A percentile compares a stretch with the other conserved stretches of the same genome.
Conservation (phyloP, 1,284 basidiomycete genomes). For the Boletus hoseneyae region DNA sequence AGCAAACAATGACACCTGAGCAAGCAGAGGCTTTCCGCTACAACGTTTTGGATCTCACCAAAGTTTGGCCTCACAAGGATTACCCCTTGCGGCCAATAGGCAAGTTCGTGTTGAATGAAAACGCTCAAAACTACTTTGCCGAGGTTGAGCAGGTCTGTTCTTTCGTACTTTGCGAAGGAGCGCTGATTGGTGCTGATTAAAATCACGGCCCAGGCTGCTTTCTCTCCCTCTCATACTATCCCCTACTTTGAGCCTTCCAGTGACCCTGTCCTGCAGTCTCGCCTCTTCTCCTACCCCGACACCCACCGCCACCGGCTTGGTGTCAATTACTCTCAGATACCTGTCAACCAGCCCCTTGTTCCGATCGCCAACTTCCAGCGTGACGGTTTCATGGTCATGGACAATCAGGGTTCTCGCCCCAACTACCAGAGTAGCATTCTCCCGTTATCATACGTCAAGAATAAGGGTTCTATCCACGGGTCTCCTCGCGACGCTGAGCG, state of each 20-base stretch:
- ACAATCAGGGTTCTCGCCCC: slow-evolving; percentile 79
- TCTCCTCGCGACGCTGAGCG: slow-evolving; percentile 36
- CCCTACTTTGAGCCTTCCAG: slow-evolving; percentile 86
- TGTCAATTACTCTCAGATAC: slow-evolving; percentile 84
- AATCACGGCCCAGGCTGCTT: slow-evolving; percentile 56
- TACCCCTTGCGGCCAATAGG: slow-evolving; percentile 87
- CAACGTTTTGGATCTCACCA: slow-evolving; percentile 89
- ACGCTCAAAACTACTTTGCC: slow-evolving; percentile 82
- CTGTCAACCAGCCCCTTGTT: slow-evolving; percentile 78
- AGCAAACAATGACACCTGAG: slow-evolving; percentile 88
- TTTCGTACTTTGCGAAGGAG: background rate
- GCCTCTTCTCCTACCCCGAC: slow-evolving; percentile 94
- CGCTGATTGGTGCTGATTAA: slow-evolving; percentile 15
- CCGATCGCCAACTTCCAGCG: slow-evolving; percentile 87
- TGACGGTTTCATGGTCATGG: slow-evolving; percentile 64
- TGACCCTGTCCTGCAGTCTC: slow-evolving; percentile 90
- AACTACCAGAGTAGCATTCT: slow-evolving; percentile 81
- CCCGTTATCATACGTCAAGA: slow-evolving; percentile 51
- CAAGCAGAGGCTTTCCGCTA: slow-evolving; percentile 91
- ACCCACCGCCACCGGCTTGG: slow-evolving; percentile 89
- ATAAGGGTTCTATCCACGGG: slow-evolving; percentile 40
- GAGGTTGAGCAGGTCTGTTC: slow-evolving; percentile 76
- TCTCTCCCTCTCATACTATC: slow-evolving; percentile 82
- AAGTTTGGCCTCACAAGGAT: slow-evolving; percentile 82
- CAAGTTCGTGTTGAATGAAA: slow-evolving; percentile 84